A percentile compares a stretch with the other conserved stretches of the same genome.
Evolutionary conservation across 352 stramenopile species (phyloP).

Genomic region (Aphanomyces astaci): DNA sequence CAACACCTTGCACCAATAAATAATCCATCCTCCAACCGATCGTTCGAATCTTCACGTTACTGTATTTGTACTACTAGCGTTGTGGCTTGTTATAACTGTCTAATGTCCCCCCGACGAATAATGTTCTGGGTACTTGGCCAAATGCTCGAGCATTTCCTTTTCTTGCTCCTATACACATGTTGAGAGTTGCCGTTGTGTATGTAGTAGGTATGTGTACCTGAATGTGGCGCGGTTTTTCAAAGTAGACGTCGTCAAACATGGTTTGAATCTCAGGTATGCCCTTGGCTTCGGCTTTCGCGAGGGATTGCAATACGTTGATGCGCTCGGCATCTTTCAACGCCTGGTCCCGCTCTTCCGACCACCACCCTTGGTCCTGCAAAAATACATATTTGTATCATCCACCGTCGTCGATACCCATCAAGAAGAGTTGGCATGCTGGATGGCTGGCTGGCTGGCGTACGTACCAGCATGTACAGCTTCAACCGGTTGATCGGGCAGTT

Average conservation of each 20-base stretch:
- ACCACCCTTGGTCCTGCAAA: conserved; percentile 77
- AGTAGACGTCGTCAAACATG: conserved; percentile 98
- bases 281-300: conserved; percentile 88
- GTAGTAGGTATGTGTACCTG: conserved; percentile 34
- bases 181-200: neutral
- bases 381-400: no score
- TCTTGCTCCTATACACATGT: conserved; percentile 80
- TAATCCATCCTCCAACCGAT: no score
- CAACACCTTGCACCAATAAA: no score
- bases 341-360: conserved; percentile 80
- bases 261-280: conserved; percentile 72
- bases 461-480: conserved; percentile 84
- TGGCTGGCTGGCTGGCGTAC: conserved; percentile 16
- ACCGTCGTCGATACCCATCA: conserved; percentile 10
- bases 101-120: conserved; percentile 55
- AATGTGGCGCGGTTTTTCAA: conserved; percentile 90
- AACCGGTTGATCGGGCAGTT: conserved; percentile 88
- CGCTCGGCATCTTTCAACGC: conserved; percentile 83
- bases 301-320: conserved; percentile 68
- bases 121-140: conserved; percentile 90
- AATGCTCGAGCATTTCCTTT: conserved; percentile 81
- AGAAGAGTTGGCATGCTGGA: no score
- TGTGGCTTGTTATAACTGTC: no score
- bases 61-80: no score
- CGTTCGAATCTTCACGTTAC: no score